Conservation (phyloP, 2,329 filamentous ascomycete species). For the Annulohypoxylon truncatum region DNA sequence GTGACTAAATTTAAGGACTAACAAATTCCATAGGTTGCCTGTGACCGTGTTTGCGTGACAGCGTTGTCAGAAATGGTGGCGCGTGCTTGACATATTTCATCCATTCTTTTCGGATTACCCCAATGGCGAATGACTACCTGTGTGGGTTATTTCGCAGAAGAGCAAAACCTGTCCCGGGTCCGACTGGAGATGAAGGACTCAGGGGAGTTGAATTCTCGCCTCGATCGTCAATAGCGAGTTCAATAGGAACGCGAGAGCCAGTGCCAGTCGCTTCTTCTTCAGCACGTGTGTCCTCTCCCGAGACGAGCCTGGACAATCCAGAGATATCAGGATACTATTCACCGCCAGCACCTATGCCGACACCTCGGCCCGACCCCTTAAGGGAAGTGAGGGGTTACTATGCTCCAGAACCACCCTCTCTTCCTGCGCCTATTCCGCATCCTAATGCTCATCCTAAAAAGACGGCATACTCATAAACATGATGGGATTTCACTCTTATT, state of each 20-base stretch:
- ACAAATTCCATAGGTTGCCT: slow-evolving; percentile 4
- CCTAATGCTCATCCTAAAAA: slow-evolving; percentile 12
- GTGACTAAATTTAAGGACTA: not conserved
- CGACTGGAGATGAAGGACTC: slow-evolving; percentile 19
- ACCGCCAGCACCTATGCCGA: slow-evolving; percentile 23
- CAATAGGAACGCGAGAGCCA: slow-evolving; percentile 2
- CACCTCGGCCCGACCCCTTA: slow-evolving; percentile 5
- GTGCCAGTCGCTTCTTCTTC: not conserved
- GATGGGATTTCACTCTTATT: not conserved
- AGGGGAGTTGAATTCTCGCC: slow-evolving; percentile 43
- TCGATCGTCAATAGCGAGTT: slow-evolving; percentile 40
- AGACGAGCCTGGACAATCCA: slow-evolving; percentile 27
- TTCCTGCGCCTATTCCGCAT: not conserved
- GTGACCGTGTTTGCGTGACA: not conserved
- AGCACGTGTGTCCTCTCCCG: not conserved
- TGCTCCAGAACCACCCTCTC: slow-evolving; percentile 23
- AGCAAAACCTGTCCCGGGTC: slow-evolving; percentile 12
- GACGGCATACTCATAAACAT: slow-evolving; percentile 24
- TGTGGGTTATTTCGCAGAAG: slow-evolving; percentile 31
- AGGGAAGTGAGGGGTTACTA: slow-evolving; percentile 43
- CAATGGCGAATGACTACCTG: slow-evolving; percentile 30
- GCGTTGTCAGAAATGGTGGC: not conserved
- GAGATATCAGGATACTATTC: slow-evolving; percentile 45
- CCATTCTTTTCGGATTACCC: not conserved
- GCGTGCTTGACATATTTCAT: not conserved